Percentiles rank a stretch among this genome's conserved stretches.
Evolutionary conservation across 805 yeast genomes (phyloP).

Genomic region (Wickerhamomyces bisporus): DNA sequence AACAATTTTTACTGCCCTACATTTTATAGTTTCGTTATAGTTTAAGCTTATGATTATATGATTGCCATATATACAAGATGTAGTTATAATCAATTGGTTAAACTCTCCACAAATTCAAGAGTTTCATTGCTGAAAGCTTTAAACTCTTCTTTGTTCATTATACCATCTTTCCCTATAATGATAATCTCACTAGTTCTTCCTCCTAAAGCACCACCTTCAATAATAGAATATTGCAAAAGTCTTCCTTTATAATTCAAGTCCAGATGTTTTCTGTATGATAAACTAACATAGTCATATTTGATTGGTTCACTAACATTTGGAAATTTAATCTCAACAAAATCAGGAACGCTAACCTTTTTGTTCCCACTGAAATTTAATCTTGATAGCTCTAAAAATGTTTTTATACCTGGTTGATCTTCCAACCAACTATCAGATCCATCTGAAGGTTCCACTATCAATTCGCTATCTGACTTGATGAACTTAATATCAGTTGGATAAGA

Average conservation of each 20-base stretch:
- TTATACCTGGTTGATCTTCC: slow-evolving; percentile 37
- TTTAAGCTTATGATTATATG: no score
- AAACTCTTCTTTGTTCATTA: slow-evolving; percentile 14
- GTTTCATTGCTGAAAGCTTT: slow-evolving; percentile 15
- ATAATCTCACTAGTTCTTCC: slow-evolving; percentile 48
- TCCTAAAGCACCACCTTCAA: slow-evolving; percentile 57
- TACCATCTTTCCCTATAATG: slow-evolving; percentile 33
- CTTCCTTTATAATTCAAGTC: slow-evolving; percentile 33
- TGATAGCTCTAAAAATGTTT: slow-evolving; percentile 33
- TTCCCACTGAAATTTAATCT: slow-evolving; percentile 37
- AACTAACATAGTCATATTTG: slow-evolving; percentile 38
- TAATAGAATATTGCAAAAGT: slow-evolving; percentile 36
- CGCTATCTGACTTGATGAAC: slow-evolving; percentile 23
- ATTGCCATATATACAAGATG: neutral
- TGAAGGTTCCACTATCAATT: slow-evolving; percentile 12
- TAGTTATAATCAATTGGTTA: slow-evolving; percentile 3
- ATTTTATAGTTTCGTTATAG: neutral
- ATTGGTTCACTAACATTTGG: slow-evolving; percentile 32
- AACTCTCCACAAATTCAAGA: slow-evolving; percentile 12
- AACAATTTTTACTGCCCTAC: neutral
- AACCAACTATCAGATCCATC: slow-evolving; percentile 18
- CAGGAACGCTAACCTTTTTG: slow-evolving; percentile 32
- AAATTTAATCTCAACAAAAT: slow-evolving; percentile 33
- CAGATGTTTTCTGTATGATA: slow-evolving; percentile 40
- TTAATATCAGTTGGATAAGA: slow-evolving; percentile 37